Evolutionary conservation across 192 early-diverging fungal species (phyloP), one percentile per base, ranked within the genome.

Genomic region (Phycomyces blakesleeanus): DNA sequence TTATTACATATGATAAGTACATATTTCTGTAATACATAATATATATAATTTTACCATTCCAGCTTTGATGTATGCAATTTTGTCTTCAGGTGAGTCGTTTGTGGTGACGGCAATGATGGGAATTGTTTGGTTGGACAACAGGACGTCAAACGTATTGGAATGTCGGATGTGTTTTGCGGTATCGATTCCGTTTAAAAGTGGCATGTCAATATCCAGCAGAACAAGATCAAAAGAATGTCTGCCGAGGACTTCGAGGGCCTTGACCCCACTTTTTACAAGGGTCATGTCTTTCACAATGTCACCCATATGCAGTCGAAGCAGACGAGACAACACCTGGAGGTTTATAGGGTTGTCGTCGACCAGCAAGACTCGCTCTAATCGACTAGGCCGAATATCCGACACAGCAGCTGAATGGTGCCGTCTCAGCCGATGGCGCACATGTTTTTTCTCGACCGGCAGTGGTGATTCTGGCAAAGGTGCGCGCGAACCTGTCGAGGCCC

Each of bases 121-220:
- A 27, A 85, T 71, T 0, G 60, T 64, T 37, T 72, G 72, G 74
- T 89, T 89, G 52, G 63, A 63, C 15, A 64, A 63, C 21, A 87
- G 65, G 25, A 85, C 68, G 57, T 70, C 42, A 37, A 62, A 47
- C 16, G 63, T 44, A 51, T 40, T 70, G 21, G 52, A 66, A 27
- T 25, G 21, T 40, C 83, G 85, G 41, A 89, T 85, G 18, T 67
- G 69, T 20, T 68, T 58, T 10, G 85, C 78, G 15, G 87, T 87
- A 61, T 85, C 79, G 26, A 85, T 76, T 42, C 87, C 87, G 25
- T 76, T 81, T 24, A 89, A 61, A 24, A 71, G 74, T 11, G 86
- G 85, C 86, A 87, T 86, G 61, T 88, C 86, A 69, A 88, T 88
- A 57, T 88, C 87, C 71, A 88, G 78, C 18, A 88, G 69, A 34